Base-by-base conservation (phyloP, 768 basidiomycete species). In the Phanerochaete sordida region DNA sequence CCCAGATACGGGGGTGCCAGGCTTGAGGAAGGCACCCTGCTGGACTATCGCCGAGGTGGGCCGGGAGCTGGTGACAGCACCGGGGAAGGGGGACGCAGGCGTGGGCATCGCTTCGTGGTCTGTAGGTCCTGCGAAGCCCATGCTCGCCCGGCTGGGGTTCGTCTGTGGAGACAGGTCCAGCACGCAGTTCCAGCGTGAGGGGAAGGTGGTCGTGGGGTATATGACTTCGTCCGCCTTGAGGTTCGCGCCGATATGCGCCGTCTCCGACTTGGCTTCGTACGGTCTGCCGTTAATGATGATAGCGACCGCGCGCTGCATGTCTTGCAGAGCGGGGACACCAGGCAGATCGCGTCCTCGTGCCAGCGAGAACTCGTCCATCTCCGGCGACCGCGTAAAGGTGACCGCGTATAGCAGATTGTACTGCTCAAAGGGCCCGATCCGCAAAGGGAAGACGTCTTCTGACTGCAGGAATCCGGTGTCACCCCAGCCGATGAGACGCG, bases 361-460 rank as follows among this genome's bases (percentile, higher is more conserved):
- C 30, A 75, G 62, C 5, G 73, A 68, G 54, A 77, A 57, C 13
- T 84, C 78, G 60, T 74, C 74, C 24, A 86, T 82, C 62, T 86
- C 81, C 4, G 87, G 84, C 8, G 85, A 79, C 24, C 79, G 81
- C 64, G 91, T 76, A 69, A 95, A 91, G 12, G 87, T 84, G n/a
- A 97, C 91, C 0, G 90, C 88, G 64, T 95, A 95, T 16, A 97
- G 81, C 27, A 97, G 78, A 68, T 95, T 96, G 68, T 86, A 91
- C 72, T 96, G 94, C 39, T 93, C 92, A 67, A 81, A 76, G 1
- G 87, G 78, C 1, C 81, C 80, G n/a, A 96, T 79, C 12, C 68
- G 77, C 21, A 95, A 76, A 9, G 93, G 95, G 69, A 95, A 95
- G 3, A 83, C 75, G 19, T 66, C 70, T 27, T 78, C 65, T 9